phyloP scores from a whole-genome alignment of 805 yeast species.

The Saccharomycopsis sp. region DNA sequence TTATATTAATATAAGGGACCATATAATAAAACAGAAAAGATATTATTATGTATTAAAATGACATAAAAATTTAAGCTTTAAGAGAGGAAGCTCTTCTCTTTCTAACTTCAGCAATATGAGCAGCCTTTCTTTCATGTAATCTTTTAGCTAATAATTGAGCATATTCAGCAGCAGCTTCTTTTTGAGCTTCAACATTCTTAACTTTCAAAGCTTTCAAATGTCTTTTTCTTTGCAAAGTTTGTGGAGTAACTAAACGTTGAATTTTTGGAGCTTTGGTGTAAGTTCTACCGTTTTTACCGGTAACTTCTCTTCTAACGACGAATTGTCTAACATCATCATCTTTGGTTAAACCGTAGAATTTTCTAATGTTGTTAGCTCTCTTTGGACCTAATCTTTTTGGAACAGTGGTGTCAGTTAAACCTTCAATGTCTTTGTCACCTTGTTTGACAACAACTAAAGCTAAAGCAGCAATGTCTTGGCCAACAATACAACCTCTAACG shows the following conservation, averaged over 20 bases:
- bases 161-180: slow-evolving; percentile 99
- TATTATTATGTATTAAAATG: neutral
- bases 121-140: slow-evolving; percentile 97
- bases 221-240: slow-evolving; percentile 98
- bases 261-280: slow-evolving; percentile 99
- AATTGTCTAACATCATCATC: slow-evolving; percentile 77
- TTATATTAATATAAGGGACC: neutral
- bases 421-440: slow-evolving; percentile 93
- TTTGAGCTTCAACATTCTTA: slow-evolving; percentile 95
- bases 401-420: slow-evolving; percentile 87
- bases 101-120: slow-evolving; percentile 87
- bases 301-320: slow-evolving; percentile 97
- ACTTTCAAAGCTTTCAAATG: slow-evolving; percentile 87
- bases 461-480: slow-evolving; percentile 91
- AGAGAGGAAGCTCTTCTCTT: slow-evolving; percentile 99
- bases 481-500: slow-evolving; percentile 99
- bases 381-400: slow-evolving; percentile 99
- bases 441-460: slow-evolving; percentile 91
- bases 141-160: slow-evolving; percentile 98
- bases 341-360: slow-evolving; percentile 96
- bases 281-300: slow-evolving; percentile 88
- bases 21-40: slow-evolving; percentile 5
- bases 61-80: slow-evolving; percentile 50
- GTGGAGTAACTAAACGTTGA: slow-evolving; percentile 99
- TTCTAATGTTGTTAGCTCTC: slow-evolving; percentile 99